Base-by-base conservation (phyloP, 1,284 basidiomycete species). In the Microbotryum intermedium region DNA sequence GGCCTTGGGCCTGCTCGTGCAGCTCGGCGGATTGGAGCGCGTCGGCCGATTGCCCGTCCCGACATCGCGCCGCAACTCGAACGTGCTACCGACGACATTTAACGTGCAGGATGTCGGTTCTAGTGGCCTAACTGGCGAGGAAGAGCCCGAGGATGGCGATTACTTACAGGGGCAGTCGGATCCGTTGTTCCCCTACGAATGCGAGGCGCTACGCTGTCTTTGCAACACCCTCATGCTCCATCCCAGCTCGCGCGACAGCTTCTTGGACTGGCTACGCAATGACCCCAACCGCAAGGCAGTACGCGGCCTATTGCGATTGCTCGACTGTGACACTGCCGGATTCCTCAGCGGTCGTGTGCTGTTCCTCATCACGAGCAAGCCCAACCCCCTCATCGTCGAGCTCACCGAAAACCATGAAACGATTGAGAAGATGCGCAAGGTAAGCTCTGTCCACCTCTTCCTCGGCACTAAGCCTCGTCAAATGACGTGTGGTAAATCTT, bases 141-240 rank as follows among this genome's bases (percentile, higher is more conserved):
- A 50, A 7, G 52, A 51, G 9, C 53, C 57, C 30, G 55, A 59
- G 20, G 56, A 58, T 29, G 53, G 45, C 1, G 13, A 6, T 1
- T 50, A 48, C 2, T 25, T 10, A 29, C 29, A 44, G 5, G 30
- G 21, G 21, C 6, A 65, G 39, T 25, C 20, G n/a, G 61, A 65
- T 20, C 59, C 61, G 29, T 59, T 66, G 16, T 2, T 6, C 1
- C 52, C 49, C 0, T 1, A 34, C 29, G 64, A 68, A 49, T 34
- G 57, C 6, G 67, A 68, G 23, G 60, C 62, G 13, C 52, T 68
- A 13, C 53, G 67, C n/a, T 66, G 62, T 46, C 58, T 68, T 20
- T 66, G 62, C 58, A 68, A 68, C 62, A 42, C 52, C 28, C 56
- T 66, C 53, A 66, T 53, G 29, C 60, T 68, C 2, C 64, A 68